Base-by-base conservation (phyloP, 1,139 yeast genomes). In the Debaryomyces singareniensis region DNA sequence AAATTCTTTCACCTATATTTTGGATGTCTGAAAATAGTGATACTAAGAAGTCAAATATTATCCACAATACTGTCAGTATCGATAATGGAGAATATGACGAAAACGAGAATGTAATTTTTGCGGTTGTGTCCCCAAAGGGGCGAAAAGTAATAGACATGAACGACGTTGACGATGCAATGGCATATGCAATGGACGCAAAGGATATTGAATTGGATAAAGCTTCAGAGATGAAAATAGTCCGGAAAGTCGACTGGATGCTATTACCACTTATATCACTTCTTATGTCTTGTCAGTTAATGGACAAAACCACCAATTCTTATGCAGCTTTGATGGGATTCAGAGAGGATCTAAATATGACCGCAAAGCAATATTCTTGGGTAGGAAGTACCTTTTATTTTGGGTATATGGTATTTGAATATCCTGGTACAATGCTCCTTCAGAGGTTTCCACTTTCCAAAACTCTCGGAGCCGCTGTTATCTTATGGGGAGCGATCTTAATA, bases 321-420 rank as follows among this genome's bases (percentile, higher is more conserved):
- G 83, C 83, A 4, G 68, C 84, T 1, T 66, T 78, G 29, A 61
- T 75, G 60, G 83, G 82, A 2, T 55, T 77, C 25, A 51, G 63
- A 35, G 46, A 44, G 3, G 73, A 68, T 34, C 51, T 70, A 33
- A 37, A 61, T 5, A 69, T 74, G 77, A 45, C 41, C n/a, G 74
- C 75, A 16, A 47, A 58, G 29, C 58, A 57, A 51, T 75, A 73
- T 43, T 57, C 74, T 3, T 74, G 78, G 78, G 58, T 62, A 11
- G 78, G 75, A 24, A 57, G 75, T 10, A 59, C 75, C 1, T 74
- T 73, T 37, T 74, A 74, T 44, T 45, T 72, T 24, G 78, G 78
- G 9, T 71, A 70, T 34, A 47, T 72, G 33, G 44, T 51, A 14
- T 68, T 68, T 45, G 71, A 65, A 38, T 57, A 62, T 34, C 73